phyloP scores from a whole-genome alignment of 1,139 yeast species.

The Candida pseudocylindracea region DNA sequence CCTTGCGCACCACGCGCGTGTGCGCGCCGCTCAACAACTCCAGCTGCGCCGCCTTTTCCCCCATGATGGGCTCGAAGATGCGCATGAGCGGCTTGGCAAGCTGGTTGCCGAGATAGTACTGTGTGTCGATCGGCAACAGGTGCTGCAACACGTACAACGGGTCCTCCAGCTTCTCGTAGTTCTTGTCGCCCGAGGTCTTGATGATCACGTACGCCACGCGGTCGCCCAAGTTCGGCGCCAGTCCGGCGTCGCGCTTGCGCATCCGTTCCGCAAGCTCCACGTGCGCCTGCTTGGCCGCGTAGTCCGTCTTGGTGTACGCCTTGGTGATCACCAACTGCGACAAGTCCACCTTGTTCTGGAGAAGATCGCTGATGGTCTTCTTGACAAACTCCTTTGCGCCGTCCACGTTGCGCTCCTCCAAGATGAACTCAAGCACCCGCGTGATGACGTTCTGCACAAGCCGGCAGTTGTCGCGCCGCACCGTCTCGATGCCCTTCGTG shows the following conservation, averaged over 20 bases:
- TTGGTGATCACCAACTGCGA: conserved; percentile 89
- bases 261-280: conserved; percentile 91
- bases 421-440: conserved; percentile 62
- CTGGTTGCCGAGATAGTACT: conserved; percentile 85
- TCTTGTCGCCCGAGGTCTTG: conserved; percentile 64
- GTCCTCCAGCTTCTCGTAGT: conserved; percentile 92
- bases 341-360: conserved; percentile 81
- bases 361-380: conserved; percentile 68
- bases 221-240: conserved; percentile 93
- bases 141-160: conserved; percentile 85
- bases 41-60: conserved; percentile 52
- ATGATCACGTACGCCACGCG: conserved; percentile 91
- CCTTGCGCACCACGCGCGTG: conserved; percentile 54
- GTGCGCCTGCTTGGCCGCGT: conserved; percentile 93
- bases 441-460: conserved; percentile 89
- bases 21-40: conserved; percentile 65
- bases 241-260: conserved; percentile 92
- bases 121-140: conserved; percentile 84
- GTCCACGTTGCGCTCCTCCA: conserved; percentile 76
- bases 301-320: conserved; percentile 74
- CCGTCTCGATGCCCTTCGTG: conserved; percentile 96
- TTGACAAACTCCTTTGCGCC: conserved; percentile 77
- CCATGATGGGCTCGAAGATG: conserved; percentile 88
- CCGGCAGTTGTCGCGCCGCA: conserved; percentile 91
- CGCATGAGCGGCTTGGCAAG: conserved; percentile 80